phyloP scores from a whole-genome alignment of 140 eudicot species.

The Oenanthe javanica region DNA sequence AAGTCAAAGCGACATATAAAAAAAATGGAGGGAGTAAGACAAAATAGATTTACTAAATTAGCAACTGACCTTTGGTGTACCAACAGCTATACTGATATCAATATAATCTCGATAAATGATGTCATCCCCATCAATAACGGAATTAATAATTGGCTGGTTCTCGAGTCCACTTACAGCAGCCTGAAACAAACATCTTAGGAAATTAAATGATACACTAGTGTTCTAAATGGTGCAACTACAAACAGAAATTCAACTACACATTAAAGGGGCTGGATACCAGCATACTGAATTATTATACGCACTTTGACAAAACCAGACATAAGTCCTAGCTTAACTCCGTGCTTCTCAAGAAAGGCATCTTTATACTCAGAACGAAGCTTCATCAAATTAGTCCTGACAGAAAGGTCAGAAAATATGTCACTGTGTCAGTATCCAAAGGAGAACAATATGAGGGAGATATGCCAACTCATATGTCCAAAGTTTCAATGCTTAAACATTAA shows the following conservation, averaged over 20 bases:
- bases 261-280: not conserved
- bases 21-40: not conserved
- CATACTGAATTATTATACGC: slow-evolving; percentile 7
- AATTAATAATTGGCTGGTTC: slow-evolving; percentile 63
- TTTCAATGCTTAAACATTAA: not conserved
- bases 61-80: slow-evolving; percentile 48
- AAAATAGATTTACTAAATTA: not conserved
- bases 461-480: not conserved
- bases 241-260: not conserved
- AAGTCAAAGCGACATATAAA: not conserved
- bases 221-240: not conserved
- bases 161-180: slow-evolving; percentile 73
- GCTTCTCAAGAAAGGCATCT: slow-evolving; percentile 66
- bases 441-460: not conserved
- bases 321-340: slow-evolving; percentile 70
- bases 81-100: slow-evolving; percentile 71
- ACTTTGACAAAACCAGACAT: slow-evolving; percentile 79
- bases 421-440: not conserved
- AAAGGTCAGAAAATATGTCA: not conserved
- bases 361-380: slow-evolving; percentile 70
- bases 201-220: not conserved
- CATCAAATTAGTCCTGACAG: slow-evolving; percentile 60
- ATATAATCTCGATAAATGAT: slow-evolving; percentile 65
- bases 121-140: slow-evolving; percentile 79
- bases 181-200: slow-evolving; percentile 19